A percentile compares a stretch with the other conserved stretches of the same genome.
These are phyloP conservation scores for Emmonsiellopsis sp. DNA, from an alignment of 2,329 filamentous ascomycete genomes.

Conservation along the genomic window DNA sequence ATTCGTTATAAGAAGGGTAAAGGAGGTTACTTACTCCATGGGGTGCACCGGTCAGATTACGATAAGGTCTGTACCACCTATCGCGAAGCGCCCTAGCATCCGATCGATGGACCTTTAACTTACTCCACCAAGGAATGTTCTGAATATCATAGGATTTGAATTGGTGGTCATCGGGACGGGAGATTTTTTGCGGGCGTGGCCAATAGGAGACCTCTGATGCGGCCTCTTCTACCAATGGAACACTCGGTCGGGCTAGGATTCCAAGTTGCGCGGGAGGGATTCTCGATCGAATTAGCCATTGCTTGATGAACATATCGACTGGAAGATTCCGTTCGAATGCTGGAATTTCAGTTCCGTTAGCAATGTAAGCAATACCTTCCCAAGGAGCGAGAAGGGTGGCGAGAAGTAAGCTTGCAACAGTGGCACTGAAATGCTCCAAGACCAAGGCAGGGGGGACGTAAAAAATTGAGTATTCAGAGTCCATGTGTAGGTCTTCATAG, in stretches of 20 bases:
- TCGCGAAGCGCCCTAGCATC: slow-evolving; percentile 30
- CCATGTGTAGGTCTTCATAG: slow-evolving; percentile 6
- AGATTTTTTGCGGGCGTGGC: slow-evolving; percentile 22
- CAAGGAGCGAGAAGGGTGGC: slow-evolving; percentile 7
- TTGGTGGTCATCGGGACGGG: slow-evolving; percentile 20
- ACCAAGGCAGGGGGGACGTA: slow-evolving; percentile 6
- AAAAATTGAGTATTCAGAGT: slow-evolving; percentile 7
- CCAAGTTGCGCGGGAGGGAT: slow-evolving; percentile 5
- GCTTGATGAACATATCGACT: slow-evolving; percentile 33
- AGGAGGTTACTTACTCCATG: slow-evolving; percentile 11
- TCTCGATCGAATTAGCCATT: slow-evolving; percentile 27
- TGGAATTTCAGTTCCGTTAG: slow-evolving; percentile 10
- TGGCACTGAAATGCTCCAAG: slow-evolving; percentile 4
- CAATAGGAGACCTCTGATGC: slow-evolving; percentile 26
- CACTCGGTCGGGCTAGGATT: slow-evolving; percentile 1
- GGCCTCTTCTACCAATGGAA: slow-evolving; percentile 17
- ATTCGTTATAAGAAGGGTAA: neutral
- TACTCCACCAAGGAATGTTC: slow-evolving; percentile 32
- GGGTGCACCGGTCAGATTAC: slow-evolving; percentile 25
- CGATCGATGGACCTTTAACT: slow-evolving; percentile 25
- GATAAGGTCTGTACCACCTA: slow-evolving; percentile 32
- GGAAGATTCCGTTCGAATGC: slow-evolving; percentile 33
- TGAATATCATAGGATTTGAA: slow-evolving; percentile 29
- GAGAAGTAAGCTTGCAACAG: slow-evolving; percentile 8
- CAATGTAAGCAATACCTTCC: slow-evolving; percentile 7